Base-by-base conservation (phyloP, 202 grass and related monocot species). In the Panicum hallii region DNA sequence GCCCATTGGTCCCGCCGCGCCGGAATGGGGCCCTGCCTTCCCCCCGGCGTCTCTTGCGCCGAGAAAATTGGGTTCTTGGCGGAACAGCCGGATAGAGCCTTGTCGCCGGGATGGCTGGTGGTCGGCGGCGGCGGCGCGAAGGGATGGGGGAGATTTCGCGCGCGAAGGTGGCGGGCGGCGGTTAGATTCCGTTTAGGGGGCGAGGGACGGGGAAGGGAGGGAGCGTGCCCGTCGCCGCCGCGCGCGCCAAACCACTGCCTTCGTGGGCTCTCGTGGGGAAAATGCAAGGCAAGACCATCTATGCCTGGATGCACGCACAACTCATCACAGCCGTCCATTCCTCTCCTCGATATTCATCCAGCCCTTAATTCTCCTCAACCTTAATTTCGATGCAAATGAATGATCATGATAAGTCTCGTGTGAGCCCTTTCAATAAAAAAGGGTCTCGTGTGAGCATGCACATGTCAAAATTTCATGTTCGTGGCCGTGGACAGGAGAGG, bases 91-190 rank as follows among this genome's bases (percentile, higher is more conserved):
- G 62, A 67, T 74, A 70, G 42, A 76, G 20, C 34, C 78, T 88
- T 79, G 50, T 83, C 63, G 81, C 71, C 81, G 81, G 77, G 63
- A 85, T 49, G 78, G 75, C 45, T 82, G 87, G 78, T 63, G 78
- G 78, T 15, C 63, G 49, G 28, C 45, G 82, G 87, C 68, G 77
- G 82, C 77, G 82, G 75, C 75, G 84, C 67, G 75, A 79, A 79
- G 10, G 75, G 45, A 19, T 23, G 66, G 71, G 75, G 66, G 44
- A 52, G 44, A 42, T 71, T 85, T 85, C 75, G 55, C 66, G 82
- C 87, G 82, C 70, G 62, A 81, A 85, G 63, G 76, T 47, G 70
- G 71, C 30, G 77, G 82, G 63, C 50, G 87, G 77, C 74, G 63
- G 87, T 65, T 71, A 71, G 71, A 55, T 75, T 85, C 53, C 23